Evolutionary conservation across 306 rosid species (phyloP).

Genomic region (Pachyrhizus erosus): DNA sequence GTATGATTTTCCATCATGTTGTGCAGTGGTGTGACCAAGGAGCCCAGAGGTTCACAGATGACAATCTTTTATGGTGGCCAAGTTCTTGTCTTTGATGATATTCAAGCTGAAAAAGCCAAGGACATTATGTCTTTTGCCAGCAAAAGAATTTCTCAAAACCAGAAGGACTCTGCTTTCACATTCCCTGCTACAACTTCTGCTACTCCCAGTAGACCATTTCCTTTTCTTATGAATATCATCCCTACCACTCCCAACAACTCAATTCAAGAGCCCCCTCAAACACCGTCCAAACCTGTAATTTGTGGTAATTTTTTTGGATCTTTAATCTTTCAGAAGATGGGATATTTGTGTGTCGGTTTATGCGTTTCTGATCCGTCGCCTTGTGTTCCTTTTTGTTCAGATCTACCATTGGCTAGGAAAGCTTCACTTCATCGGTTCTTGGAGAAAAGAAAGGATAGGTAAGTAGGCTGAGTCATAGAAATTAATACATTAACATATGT

Average conservation of each 20-base stretch:
- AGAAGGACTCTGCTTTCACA: constrained; percentile 18
- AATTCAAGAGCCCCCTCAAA: constrained; percentile 44
- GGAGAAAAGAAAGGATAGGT: constrained; percentile 89
- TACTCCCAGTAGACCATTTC: constrained; percentile 12
- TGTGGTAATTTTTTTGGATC: constrained; percentile 58
- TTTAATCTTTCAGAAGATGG: background rate
- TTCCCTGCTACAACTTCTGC: constrained; percentile 40
- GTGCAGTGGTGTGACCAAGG: constrained; percentile 51
- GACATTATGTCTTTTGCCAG: constrained; percentile 70
- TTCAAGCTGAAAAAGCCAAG: constrained; percentile 70
- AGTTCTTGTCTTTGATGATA: constrained; percentile 69
- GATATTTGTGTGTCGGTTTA: background rate
- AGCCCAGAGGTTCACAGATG: constrained; percentile 59
- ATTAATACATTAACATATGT: background rate
- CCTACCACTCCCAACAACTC: constrained; percentile 34
- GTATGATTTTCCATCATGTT: background rate
- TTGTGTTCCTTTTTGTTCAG: constrained; percentile 47
- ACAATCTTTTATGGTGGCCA: constrained; percentile 83
- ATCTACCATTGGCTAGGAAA: constrained; percentile 80
- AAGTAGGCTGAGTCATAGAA: background rate
- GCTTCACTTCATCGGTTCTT: constrained; percentile 83
- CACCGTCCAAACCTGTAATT: constrained; percentile 52
- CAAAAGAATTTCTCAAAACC: constrained; percentile 35
- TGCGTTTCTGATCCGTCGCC: constrained; percentile 41
- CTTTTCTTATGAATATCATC: constrained; percentile 39